Evolutionary conservation across 1,284 basidiomycete genomes (phyloP).

Genomic region (Cronartium quercuum): DNA sequence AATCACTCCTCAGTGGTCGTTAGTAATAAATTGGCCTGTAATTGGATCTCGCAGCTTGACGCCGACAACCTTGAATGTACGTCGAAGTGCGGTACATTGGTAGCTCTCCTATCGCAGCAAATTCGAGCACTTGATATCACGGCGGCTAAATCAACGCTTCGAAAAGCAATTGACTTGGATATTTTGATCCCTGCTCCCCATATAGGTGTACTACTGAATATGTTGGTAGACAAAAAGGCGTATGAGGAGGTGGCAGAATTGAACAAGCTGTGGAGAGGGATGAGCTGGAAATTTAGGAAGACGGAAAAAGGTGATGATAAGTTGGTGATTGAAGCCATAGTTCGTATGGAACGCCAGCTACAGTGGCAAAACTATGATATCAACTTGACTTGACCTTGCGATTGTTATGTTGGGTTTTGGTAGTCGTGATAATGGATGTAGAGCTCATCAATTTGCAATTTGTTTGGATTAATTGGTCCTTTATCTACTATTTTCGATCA

Average conservation of each 20-base stretch:
- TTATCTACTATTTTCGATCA: too few relatives aligned
- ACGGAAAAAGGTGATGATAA: constrained; percentile 5
- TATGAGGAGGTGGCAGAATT: background rate
- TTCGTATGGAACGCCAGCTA: background rate
- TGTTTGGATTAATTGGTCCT: too few relatives aligned
- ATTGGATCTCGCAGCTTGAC: background rate
- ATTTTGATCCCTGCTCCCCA: background rate
- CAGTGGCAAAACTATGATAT: too few relatives aligned
- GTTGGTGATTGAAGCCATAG: constrained; percentile 19
- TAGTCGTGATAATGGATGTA: too few relatives aligned
- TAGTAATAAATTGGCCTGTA: background rate
- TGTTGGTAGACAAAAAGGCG: constrained; percentile 12
- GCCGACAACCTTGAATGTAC: background rate
- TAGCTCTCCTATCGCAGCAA: background rate
- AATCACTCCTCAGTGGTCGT: background rate
- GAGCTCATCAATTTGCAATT: too few relatives aligned
- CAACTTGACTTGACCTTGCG: too few relatives aligned
- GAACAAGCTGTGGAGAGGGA: constrained; percentile 27
- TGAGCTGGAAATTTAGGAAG: constrained; percentile 17
- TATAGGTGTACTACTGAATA: background rate
- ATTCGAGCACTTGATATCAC: background rate
- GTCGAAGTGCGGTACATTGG: background rate
- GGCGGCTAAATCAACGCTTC: background rate
- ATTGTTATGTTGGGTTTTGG: too few relatives aligned
- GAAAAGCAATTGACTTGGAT: background rate